Percentiles rank a stretch among this genome's conserved stretches.
These are phyloP conservation scores for Yamadazyma atmosphaerica DNA, from an alignment of 1,139 yeast species.

Conservation along the genomic window DNA sequence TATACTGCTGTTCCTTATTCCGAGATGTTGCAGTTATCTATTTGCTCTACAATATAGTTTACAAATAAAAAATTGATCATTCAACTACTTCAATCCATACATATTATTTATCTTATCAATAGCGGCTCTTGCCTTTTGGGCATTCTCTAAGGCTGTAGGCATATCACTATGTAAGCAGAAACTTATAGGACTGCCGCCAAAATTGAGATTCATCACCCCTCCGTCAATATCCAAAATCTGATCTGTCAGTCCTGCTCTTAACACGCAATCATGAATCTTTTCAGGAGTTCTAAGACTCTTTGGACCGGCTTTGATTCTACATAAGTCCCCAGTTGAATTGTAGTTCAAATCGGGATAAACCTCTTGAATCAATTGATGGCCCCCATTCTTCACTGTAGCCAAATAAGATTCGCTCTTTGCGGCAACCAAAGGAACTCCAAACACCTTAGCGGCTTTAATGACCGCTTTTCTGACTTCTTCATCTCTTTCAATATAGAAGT, in stretches of 20 bases:
- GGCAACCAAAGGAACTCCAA: constrained; percentile 64
- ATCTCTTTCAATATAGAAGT: constrained; percentile 34
- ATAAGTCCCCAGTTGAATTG: constrained; percentile 27
- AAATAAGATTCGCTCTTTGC: constrained; percentile 78
- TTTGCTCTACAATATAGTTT: no score
- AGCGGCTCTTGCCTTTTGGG: constrained; percentile 30
- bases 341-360: constrained; percentile 36
- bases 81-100: background rate
- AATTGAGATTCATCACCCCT: constrained; percentile 22
- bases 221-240: constrained; percentile 21
- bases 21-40: no score
- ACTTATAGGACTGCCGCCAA: constrained; percentile 26
- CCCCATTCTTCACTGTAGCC: constrained; percentile 65
- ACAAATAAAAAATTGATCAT: no score
- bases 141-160: constrained; percentile 35
- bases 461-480: constrained; percentile 35
- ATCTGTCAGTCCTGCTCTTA: constrained; percentile 23
- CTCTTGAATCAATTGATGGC: constrained; percentile 42
- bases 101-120: constrained; percentile 23
- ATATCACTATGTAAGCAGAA: constrained; percentile 39
- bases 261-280: constrained; percentile 24
- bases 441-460: constrained; percentile 32
- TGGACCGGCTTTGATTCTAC: constrained; percentile 23
- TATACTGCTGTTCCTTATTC: no score
- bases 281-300: constrained; percentile 27